A percentile compares a stretch with the other conserved stretches of the same genome.
Conservation (phyloP, 805 yeast species). For the Huiozyma sinensis region DNA sequence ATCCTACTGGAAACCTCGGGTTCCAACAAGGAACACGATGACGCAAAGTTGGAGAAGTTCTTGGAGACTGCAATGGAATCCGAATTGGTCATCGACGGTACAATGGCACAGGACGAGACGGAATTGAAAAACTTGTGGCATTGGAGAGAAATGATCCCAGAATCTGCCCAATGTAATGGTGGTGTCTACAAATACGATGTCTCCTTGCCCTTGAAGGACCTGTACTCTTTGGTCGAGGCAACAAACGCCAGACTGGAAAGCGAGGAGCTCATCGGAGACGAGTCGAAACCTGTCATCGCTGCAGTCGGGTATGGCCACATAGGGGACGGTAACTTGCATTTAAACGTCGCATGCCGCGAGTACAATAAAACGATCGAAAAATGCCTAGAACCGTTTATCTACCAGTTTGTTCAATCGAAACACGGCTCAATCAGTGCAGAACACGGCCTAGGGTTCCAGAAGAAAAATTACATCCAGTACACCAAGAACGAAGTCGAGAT, state of each 20-base stretch:
- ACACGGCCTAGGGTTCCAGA: constrained; percentile 95
- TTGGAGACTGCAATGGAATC: constrained; percentile 77
- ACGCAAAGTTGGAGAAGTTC: constrained; percentile 75
- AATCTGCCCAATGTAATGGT: constrained; percentile 73
- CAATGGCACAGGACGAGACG: constrained; percentile 89
- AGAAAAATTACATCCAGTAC: constrained; percentile 81
- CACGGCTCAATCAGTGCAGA: constrained; percentile 93
- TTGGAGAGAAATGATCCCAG: constrained; percentile 94
- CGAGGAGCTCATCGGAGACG: constrained; percentile 48
- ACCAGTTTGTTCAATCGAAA: constrained; percentile 65
- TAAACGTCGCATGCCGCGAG: constrained; percentile 82
- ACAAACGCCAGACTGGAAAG: constrained; percentile 50
- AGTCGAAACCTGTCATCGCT: constrained; percentile 59
- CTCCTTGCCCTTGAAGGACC: constrained; percentile 70
- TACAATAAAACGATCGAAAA: constrained; percentile 72
- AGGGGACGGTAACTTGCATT: constrained; percentile 94
- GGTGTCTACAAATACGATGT: constrained; percentile 98
- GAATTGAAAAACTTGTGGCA: constrained; percentile 79
- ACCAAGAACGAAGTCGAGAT: constrained; percentile 68
- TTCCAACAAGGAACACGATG: constrained; percentile 86
- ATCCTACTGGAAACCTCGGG: constrained; percentile 94
- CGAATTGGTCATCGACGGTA: constrained; percentile 83
- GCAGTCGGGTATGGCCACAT: constrained; percentile 97
- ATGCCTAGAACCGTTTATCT: constrained; percentile 85
- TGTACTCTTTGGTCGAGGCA: constrained; percentile 76